Conservation (phyloP, 2,329 filamentous ascomycete species). For the Apiospora aurea region DNA sequence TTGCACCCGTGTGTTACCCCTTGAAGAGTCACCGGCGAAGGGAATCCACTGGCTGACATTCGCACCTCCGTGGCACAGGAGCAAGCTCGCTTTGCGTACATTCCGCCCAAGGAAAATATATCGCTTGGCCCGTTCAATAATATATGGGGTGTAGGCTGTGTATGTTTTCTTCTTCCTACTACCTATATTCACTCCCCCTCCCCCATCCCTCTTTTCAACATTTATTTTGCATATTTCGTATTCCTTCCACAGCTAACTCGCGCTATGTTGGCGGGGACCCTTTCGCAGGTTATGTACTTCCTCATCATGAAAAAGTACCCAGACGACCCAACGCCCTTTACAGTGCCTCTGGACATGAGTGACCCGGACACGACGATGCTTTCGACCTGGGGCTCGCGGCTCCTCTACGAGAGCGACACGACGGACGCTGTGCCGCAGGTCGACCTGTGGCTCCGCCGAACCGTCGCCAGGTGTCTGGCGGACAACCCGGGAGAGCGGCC, state of each 20-base stretch:
- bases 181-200: background rate
- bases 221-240: background rate
- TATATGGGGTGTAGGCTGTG: constrained; percentile 1
- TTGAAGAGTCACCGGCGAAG: background rate
- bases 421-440: background rate
- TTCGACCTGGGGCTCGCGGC: background rate
- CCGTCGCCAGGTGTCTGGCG: background rate
- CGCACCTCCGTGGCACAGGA: background rate
- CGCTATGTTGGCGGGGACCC: background rate
- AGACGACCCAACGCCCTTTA: background rate
- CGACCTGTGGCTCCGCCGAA: background rate
- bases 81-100: background rate
- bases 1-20: background rate
- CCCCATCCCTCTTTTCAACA: background rate
- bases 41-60: background rate
- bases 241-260: background rate
- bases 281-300: constrained; percentile 1
- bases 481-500: background rate
- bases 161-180: background rate
- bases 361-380: background rate
- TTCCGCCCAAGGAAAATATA: background rate
- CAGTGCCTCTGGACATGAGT: background rate
- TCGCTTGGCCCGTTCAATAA: background rate
- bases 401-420: background rate
- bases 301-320: background rate